Evolutionary conservation across 345 rosid genomes (phyloP), one percentile per base, ranked within the genome.

Genomic region (Hibiscus syriacus): DNA sequence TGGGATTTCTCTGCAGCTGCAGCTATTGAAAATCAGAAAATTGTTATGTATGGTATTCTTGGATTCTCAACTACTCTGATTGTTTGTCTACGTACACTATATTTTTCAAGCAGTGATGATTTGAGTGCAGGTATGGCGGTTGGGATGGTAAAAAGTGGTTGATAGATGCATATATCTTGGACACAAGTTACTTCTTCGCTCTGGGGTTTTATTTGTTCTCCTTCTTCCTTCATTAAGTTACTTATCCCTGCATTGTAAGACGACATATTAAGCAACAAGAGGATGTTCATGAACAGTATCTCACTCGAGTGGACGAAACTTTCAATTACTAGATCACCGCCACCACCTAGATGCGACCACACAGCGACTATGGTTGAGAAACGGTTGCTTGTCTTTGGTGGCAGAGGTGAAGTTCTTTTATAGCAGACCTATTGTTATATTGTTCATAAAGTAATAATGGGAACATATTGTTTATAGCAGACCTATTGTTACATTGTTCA

Each of bases 81-180:
- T 22, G 27, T 30, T 48, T 22, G 22, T 59, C 50, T 65, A 72
- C n/a, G 1, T 70, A 20, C 19, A 6, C 7, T 23, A 2, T 39
- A 49, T 45, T 20, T 38, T 64, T 55, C 48, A 64, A 46, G 14
- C 36, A 30, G 17, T 48, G 26, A 55, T 76, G 17, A 77, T 60
- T 64, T 70, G 38, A 56, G 25, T 82, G 79, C 84, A 94, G 98
- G 96, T 85, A 80, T 80, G 99, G 98, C 17, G 98, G 99, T 20
- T 94, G 99, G 99, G 99, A 94, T 81, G 97, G 99, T 60, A 89
- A 89, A 77, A 94, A 86, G 80, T 94, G 99, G 99, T 78, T 94
- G 77, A 89, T 98, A 58, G 99, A 94, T 83, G 93, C 87, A 4
- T 94, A 89, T 78, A 80, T 91, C 77, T 74, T 94, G 90, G 96